Conservation (phyloP, 192 early-diverging fungal species). For the Umbelopsis ramanniana region DNA sequence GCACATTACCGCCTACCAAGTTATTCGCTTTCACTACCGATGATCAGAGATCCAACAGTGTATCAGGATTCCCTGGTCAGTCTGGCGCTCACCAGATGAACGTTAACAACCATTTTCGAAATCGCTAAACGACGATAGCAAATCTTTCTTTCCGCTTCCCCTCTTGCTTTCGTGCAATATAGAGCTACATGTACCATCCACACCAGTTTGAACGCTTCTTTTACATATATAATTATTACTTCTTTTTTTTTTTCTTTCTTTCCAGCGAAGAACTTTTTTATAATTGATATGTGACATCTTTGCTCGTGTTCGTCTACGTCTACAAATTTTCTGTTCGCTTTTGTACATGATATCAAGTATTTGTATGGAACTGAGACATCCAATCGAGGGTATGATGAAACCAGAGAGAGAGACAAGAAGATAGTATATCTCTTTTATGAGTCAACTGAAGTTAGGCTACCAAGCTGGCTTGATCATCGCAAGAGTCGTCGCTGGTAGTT, state of each 20-base stretch:
- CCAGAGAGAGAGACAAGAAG: too few relatives aligned
- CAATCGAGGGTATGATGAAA: too few relatives aligned
- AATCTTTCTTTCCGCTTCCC: neutral
- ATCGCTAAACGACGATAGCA: neutral
- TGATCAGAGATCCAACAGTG: neutral
- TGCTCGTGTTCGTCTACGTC: too few relatives aligned
- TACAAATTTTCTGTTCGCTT: too few relatives aligned
- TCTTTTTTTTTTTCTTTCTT: too few relatives aligned
- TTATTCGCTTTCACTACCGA: constrained; percentile 53
- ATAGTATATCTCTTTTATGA: neutral
- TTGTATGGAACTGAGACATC: too few relatives aligned
- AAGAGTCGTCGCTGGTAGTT: constrained; percentile 10
- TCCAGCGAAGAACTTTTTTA: too few relatives aligned
- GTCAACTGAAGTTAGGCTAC: neutral
- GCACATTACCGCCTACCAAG: constrained; percentile 53
- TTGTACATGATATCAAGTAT: too few relatives aligned
- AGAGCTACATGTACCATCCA: constrained; percentile 22
- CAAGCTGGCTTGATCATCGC: neutral
- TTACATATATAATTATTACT: neutral
- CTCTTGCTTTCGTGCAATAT: neutral
- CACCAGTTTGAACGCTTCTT: neutral
- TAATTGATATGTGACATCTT: too few relatives aligned
- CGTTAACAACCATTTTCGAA: neutral
- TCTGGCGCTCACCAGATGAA: neutral
- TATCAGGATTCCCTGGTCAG: neutral